Conservation (phyloP, 257 asterid genomes). For the Fraxinus cuspidata region DNA sequence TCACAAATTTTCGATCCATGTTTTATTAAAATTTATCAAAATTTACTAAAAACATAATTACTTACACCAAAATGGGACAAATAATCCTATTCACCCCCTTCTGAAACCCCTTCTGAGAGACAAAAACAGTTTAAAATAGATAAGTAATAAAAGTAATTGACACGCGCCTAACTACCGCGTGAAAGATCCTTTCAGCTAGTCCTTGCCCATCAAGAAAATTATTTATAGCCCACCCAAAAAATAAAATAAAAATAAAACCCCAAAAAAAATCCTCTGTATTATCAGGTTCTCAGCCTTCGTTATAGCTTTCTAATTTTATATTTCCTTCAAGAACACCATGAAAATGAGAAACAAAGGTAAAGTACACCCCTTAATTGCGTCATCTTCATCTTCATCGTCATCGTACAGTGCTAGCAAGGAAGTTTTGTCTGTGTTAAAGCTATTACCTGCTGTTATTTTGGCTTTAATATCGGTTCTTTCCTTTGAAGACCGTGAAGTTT, state of each 20-base stretch:
- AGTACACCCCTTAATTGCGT: conserved; percentile 64
- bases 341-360: conserved; percentile 76
- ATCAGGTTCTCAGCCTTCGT: not conserved
- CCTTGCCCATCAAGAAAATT: conserved; percentile 47
- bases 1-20: too few species aligned
- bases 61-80: not conserved
- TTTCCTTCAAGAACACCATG: conserved; percentile 22
- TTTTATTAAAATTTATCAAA: too few species aligned
- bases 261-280: not conserved
- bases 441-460: conserved; percentile 65
- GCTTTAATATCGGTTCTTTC: conserved; percentile 52
- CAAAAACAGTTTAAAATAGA: too few species aligned
- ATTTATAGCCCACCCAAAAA: conserved; percentile 28
- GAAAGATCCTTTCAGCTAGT: conserved; percentile 12
- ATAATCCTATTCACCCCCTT: not conserved
- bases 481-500: conserved; percentile 56
- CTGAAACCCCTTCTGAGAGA: not conserved
- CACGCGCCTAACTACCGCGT: not conserved
- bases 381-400: conserved; percentile 35
- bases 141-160: not conserved
- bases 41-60: too few species aligned
- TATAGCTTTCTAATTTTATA: not conserved
- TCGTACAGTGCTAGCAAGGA: conserved; percentile 20
- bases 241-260: not conserved
- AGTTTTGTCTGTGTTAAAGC: conserved; percentile 39